Conservation (phyloP, 257 asterid genomes). For the Fraxinus anomala region DNA sequence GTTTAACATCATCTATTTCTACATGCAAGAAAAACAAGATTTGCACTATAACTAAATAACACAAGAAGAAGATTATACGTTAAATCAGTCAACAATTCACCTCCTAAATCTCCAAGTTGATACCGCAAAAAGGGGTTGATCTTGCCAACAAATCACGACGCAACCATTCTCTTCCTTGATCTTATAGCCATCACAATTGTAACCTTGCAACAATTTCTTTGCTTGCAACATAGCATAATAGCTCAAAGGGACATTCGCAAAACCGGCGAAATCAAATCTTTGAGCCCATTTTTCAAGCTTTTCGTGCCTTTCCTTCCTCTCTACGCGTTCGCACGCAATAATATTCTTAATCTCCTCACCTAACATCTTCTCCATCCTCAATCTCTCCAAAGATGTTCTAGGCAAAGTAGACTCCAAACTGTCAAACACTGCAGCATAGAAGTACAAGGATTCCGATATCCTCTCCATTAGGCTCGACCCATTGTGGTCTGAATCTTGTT, state of each 20-base stretch:
- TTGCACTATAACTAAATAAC: background rate
- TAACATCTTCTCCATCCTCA: slow-evolving; percentile 37
- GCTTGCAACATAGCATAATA: slow-evolving; percentile 40
- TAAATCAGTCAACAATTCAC: slow-evolving; percentile 23
- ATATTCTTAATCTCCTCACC: slow-evolving; percentile 41
- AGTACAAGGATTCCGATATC: slow-evolving; percentile 30
- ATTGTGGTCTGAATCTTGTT: slow-evolving; percentile 39
- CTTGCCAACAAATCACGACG: slow-evolving; percentile 40
- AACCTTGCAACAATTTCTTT: slow-evolving; percentile 31
- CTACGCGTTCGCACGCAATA: slow-evolving; percentile 34
- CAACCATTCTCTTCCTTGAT: slow-evolving; percentile 38
- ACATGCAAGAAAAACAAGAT: background rate
- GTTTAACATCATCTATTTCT: background rate
- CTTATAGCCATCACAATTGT: slow-evolving; percentile 36
- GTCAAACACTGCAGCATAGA: slow-evolving; percentile 40
- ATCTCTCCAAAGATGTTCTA: slow-evolving; percentile 42
- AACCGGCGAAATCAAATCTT: slow-evolving; percentile 32
- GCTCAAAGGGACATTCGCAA: slow-evolving; percentile 29
- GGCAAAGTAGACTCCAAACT: slow-evolving; percentile 32
- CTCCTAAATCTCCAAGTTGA: slow-evolving; percentile 40
- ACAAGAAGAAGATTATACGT: background rate
- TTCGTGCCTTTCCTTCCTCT: slow-evolving; percentile 39
- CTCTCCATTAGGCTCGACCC: slow-evolving; percentile 30
- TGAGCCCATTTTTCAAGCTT: slow-evolving; percentile 33
- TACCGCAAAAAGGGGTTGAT: slow-evolving; percentile 36